Conservation (phyloP, 345 rosid genomes). For the Euclidium syriacum region DNA sequence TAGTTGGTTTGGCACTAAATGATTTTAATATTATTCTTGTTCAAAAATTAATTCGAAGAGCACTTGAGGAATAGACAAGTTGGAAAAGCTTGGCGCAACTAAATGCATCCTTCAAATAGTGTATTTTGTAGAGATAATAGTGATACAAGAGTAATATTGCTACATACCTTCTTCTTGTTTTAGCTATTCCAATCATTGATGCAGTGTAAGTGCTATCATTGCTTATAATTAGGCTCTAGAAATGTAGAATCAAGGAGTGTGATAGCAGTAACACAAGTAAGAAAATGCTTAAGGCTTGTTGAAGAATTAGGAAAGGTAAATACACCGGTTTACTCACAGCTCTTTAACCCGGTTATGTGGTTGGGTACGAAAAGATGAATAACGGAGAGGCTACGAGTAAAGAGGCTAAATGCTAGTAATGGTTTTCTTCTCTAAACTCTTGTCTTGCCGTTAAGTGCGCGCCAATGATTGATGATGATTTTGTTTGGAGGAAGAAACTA, state of each 20-base stretch:
- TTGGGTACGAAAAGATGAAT: constrained; percentile 30
- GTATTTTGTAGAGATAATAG: constrained; percentile 43
- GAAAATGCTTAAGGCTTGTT: constrained; percentile 37
- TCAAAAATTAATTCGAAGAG: not conserved
- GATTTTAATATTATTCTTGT: not conserved
- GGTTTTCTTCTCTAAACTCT: not conserved
- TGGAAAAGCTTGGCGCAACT: constrained; percentile 52
- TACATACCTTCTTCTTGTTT: constrained; percentile 1
- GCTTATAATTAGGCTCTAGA: constrained; percentile 1
- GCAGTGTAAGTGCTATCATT: constrained; percentile 41
- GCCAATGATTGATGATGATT: not conserved
- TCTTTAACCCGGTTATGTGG: constrained; percentile 38
- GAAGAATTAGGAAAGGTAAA: constrained; percentile 42
- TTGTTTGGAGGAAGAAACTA: not conserved
- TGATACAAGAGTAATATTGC: not conserved
- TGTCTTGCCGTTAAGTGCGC: no score
- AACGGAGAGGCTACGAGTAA: constrained; percentile 19
- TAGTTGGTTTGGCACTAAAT: not conserved
- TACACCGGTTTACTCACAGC: constrained; percentile 36
- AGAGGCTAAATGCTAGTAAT: not conserved
- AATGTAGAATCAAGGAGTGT: constrained; percentile 25
- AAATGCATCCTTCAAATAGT: constrained; percentile 44
- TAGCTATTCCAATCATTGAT: constrained; percentile 50
- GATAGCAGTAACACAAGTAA: constrained; percentile 23
- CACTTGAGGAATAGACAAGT: constrained; percentile 36